Evolutionary conservation across 2,329 filamentous ascomycete species (phyloP), one percentile per base, ranked within the genome.

Genomic region (Herpotrichia juniperi): DNA sequence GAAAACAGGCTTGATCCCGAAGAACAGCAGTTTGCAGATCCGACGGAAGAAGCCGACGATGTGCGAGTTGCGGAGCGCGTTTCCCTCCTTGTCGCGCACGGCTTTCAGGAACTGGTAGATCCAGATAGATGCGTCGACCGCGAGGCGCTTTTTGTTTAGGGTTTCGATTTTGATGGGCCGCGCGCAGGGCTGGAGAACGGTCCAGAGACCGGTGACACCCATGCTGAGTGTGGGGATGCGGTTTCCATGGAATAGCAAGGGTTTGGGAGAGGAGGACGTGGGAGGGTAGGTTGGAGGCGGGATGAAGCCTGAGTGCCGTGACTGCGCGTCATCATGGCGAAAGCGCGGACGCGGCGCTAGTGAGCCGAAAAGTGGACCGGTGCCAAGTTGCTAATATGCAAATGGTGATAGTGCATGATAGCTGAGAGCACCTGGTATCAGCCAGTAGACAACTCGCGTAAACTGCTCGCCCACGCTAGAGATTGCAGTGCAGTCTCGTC

Each of bases 31-130:
- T 73, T 99, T 99, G 83, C 94, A 99, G 72, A 99, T 96, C 54
- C 94, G 87, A 46, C 94, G 90, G 77, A 99, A 99, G 84, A 99
- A 99, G 32, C 96, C 94, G 37, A 99, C 91, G 30, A 99, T 86
- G 69, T 99, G 94, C 25, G 91, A 93, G 78, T 97, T 99, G 58
- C 93, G 91, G 46, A 99, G 81, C 1, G 94, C 94, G 69, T 99
- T 96, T 48, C 94, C 94, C 76, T 99, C 94, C 69, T 97, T 97
- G 77, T 99, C 94, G 65, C 94, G 93, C 10, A 99, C 94, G 9
- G 96, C 94, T 78, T 99, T 99, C 65, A 99, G 86, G 69, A 99
- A 99, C 71, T 99, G 94, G 81, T 99, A 99, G 65, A 99, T 97
- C 94, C 94, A 99, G 72, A 99, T 99, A 11, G 93, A 97, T 52